Percentiles rank a stretch among this genome's conserved stretches.
Conservation (phyloP, 768 basidiomycete species). For the Calocera viscosa region DNA sequence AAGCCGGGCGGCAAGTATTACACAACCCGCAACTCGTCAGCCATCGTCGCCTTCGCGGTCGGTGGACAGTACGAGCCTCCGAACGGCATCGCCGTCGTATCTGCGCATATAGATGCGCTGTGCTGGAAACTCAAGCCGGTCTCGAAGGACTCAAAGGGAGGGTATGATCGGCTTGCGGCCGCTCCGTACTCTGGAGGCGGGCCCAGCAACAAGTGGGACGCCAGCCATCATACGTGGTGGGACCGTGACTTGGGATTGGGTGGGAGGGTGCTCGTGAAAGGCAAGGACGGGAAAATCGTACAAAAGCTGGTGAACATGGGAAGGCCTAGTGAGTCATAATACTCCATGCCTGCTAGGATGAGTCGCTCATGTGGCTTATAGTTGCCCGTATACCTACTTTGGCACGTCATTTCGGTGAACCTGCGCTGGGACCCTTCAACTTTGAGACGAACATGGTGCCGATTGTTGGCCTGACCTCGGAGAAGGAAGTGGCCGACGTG, state of each 20-base stretch:
- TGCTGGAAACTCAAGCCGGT: not conserved
- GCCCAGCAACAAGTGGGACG: not conserved
- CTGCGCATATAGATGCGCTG: not conserved
- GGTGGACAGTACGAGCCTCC: not conserved
- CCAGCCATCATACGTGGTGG: not conserved
- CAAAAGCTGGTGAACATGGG: slow-evolving; percentile 3
- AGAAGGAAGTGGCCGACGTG: not conserved
- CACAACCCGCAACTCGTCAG: not conserved
- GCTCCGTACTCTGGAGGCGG: slow-evolving; percentile 1
- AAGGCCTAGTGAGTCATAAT: not conserved
- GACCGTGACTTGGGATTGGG: not conserved
- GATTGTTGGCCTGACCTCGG: not conserved
- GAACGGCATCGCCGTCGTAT: not conserved
- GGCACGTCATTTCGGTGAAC: not conserved
- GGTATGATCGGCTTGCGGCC: not conserved
- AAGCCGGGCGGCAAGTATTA: not conserved
- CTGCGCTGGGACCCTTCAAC: not conserved
- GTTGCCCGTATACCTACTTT: not conserved
- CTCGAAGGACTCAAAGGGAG: not conserved
- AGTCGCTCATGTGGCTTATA: not conserved
- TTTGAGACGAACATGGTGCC: slow-evolving; percentile 6
- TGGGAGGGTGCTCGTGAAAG: not conserved
- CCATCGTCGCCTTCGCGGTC: not conserved
- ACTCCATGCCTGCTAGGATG: no score
- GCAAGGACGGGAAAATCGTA: not conserved